Conservation (phyloP, 805 yeast genomes). For the Groenewaldozyma tartarivorans region DNA sequence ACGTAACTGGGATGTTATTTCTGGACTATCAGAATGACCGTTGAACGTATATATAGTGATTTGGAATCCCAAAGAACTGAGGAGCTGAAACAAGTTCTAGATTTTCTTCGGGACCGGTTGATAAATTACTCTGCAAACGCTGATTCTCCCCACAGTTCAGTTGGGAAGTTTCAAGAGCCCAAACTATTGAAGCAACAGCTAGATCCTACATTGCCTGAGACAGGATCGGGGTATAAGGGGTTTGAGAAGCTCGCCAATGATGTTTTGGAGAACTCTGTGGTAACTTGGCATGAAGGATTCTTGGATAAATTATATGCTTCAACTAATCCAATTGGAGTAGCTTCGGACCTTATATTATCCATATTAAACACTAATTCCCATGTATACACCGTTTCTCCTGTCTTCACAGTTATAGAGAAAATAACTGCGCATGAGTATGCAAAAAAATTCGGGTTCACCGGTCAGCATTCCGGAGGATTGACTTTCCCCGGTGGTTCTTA, state of each 20-base stretch:
- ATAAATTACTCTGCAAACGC: conserved; percentile 43
- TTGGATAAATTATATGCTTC: conserved; percentile 77
- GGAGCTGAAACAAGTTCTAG: conserved; percentile 48
- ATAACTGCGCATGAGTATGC: conserved; percentile 62
- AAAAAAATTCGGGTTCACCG: conserved; percentile 46
- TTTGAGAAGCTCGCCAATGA: conserved; percentile 43
- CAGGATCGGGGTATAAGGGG: conserved; percentile 34
- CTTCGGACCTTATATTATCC: conserved; percentile 60
- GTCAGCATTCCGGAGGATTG: conserved; percentile 60
- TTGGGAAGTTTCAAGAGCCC: conserved; percentile 43
- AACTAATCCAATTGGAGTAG: conserved; percentile 76
- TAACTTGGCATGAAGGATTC: conserved; percentile 83
- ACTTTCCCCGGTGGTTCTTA: conserved; percentile 85
- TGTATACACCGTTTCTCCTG: conserved; percentile 77
- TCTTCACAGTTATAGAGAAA: conserved; percentile 65
- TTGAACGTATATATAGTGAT: too few relatives aligned
- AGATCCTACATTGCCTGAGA: conserved; percentile 29
- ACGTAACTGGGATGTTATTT: too few relatives aligned
- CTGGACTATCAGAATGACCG: conserved; percentile 10
- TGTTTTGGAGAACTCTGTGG: conserved; percentile 58
- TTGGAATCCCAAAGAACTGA: conserved; percentile 43
- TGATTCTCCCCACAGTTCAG: conserved; percentile 35
- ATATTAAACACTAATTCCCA: conserved; percentile 75
- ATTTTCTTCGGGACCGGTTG: conserved; percentile 42
- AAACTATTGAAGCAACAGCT: conserved; percentile 32